Evolutionary conservation across 345 rosid genomes (phyloP).

Genomic region (Camelina neglecta): DNA sequence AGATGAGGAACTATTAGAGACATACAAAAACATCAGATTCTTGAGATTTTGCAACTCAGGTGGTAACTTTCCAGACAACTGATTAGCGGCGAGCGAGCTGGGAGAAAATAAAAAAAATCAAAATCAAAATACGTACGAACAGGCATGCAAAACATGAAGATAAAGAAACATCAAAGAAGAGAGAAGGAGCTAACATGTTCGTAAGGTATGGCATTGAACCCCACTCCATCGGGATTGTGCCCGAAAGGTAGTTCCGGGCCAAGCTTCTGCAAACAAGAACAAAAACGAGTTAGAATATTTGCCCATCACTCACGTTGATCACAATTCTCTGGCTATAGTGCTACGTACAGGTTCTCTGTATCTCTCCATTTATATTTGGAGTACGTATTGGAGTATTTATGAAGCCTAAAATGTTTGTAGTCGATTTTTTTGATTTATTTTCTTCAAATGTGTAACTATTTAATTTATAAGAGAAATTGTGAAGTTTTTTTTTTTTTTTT

Average conservation of each 20-base stretch:
- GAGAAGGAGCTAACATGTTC: conserved; percentile 45
- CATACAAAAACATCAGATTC: conserved; percentile 52
- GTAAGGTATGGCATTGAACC: conserved; percentile 42
- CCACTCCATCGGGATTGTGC: conserved; percentile 61
- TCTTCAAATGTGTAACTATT: too few relatives aligned
- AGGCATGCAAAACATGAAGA: neutral
- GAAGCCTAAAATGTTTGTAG: too few relatives aligned
- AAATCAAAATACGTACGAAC: too few relatives aligned
- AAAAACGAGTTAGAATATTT: neutral
- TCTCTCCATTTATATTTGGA: too few relatives aligned
- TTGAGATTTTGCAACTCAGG: conserved; percentile 50
- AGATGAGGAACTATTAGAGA: neutral
- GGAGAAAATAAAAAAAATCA: neutral
- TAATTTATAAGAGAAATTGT: too few relatives aligned
- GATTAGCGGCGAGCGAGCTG: conserved; percentile 55
- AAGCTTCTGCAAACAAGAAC: neutral
- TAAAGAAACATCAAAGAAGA: neutral
- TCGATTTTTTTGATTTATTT: too few relatives aligned
- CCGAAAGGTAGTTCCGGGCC: conserved; percentile 49
- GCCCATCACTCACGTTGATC: too few relatives aligned
- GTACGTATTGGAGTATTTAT: too few relatives aligned
- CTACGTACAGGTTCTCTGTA: too few relatives aligned
- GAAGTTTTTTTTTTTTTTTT: too few relatives aligned
- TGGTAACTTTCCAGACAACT: conserved; percentile 57
- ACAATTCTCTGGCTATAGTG: too few relatives aligned